Evolutionary conservation across 331 rosid species (phyloP).

Genomic region (Acacia pycnantha): DNA sequence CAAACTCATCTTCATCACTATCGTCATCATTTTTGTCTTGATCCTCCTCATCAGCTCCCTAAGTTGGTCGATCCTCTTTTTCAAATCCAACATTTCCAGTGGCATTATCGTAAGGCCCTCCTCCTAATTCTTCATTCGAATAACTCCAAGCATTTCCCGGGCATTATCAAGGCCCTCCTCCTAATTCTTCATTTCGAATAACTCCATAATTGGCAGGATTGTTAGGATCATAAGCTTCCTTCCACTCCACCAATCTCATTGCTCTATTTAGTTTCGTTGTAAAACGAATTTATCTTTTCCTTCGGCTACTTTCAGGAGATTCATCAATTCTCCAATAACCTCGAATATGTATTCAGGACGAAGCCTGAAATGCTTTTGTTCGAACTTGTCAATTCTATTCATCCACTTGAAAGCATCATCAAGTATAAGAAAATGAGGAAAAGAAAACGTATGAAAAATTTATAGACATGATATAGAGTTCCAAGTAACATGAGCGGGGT

Average conservation of each 20-base stretch:
- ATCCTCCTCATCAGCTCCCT: constrained; percentile 45
- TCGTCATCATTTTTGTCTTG: constrained; percentile 45
- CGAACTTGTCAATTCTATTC: constrained; percentile 77
- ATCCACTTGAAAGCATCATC: constrained; percentile 85
- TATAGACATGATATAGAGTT: not conserved
- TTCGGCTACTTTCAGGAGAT: constrained; percentile 73
- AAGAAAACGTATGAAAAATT: not conserved
- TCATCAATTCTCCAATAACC: constrained; percentile 88
- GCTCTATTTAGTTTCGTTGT: constrained; percentile 84
- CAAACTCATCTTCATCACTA: constrained; percentile 52
- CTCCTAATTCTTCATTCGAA: constrained; percentile 45
- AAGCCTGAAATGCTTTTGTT: constrained; percentile 71
- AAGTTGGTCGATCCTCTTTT: constrained; percentile 43
- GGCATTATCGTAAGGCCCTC: constrained; percentile 43
- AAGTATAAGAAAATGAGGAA: constrained; percentile 32
- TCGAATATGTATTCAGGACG: constrained; percentile 72
- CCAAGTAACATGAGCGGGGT: not conserved
- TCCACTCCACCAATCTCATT: constrained; percentile 79
- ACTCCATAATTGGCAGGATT: constrained; percentile 79
- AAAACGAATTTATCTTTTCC: constrained; percentile 78
- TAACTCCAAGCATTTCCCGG: too few species aligned
- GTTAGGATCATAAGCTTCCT: constrained; percentile 87
- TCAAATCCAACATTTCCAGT: constrained; percentile 54
- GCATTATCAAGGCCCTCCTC: too few species aligned
- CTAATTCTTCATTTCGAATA: too few species aligned